Evolutionary conservation across 2,329 filamentous ascomycete genomes (phyloP).

Genomic region (Phialophora expanda): DNA sequence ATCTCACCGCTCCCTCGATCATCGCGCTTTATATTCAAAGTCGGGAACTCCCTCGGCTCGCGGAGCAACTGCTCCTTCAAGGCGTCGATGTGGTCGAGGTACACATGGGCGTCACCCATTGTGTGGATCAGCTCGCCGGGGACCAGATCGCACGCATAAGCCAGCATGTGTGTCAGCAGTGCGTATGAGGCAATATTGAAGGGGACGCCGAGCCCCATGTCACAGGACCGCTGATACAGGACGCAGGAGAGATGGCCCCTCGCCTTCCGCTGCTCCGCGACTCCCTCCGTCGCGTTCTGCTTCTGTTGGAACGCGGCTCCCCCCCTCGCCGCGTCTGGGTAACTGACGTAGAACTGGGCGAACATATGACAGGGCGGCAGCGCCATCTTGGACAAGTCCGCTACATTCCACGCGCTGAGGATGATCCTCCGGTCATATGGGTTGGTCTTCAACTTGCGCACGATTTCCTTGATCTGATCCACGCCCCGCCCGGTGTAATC

Average conservation of each 20-base stretch:
- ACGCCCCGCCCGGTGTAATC: constrained; percentile 90
- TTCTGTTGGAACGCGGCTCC: constrained; percentile 34
- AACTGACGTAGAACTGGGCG: constrained; percentile 92
- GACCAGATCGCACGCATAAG: constrained; percentile 80
- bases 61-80: constrained; percentile 78
- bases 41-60: constrained; percentile 81
- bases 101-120: constrained; percentile 98
- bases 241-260: constrained; percentile 82
- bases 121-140: constrained; percentile 90
- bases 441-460: constrained; percentile 79
- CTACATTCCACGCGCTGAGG: constrained; percentile 91
- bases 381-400: constrained; percentile 84
- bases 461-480: constrained; percentile 89
- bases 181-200: constrained; percentile 98
- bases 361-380: constrained; percentile 97
- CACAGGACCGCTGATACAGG: constrained; percentile 90
- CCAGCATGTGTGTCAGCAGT: constrained; percentile 91
- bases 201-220: constrained; percentile 95
- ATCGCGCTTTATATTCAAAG: constrained; percentile 72
- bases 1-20: constrained; percentile 80
- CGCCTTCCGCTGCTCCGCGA: constrained; percentile 44
- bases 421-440: constrained; percentile 92
- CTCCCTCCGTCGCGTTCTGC: not conserved
- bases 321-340: constrained; percentile 55
- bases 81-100: constrained; percentile 89